Evolutionary conservation across 768 basidiomycete genomes (phyloP).

Genomic region (Kwoniella mangroviensis): DNA sequence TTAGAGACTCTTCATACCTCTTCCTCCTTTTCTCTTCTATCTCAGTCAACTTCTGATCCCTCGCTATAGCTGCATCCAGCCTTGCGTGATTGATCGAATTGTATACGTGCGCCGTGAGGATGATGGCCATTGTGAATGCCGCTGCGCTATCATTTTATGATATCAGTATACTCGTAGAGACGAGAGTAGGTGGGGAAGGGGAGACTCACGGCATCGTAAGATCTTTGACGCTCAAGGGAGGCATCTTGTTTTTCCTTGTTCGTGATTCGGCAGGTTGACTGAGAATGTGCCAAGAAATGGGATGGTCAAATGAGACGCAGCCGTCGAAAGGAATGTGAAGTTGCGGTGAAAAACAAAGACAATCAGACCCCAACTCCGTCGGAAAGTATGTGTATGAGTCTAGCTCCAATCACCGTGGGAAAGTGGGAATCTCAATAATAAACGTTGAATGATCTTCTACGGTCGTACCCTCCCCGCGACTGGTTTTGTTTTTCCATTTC

Average conservation of each 20-base stretch:
- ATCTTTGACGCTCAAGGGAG: constrained; percentile 18
- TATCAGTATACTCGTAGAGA: too few relatives aligned
- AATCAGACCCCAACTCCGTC: too few relatives aligned
- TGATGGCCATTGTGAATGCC: constrained; percentile 28
- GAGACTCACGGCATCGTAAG: constrained; percentile 25
- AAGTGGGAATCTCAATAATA: too few relatives aligned
- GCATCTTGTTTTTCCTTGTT: constrained; percentile 2
- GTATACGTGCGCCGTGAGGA: constrained; percentile 26
- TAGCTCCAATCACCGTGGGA: too few relatives aligned
- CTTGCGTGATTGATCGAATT: constrained; percentile 26
- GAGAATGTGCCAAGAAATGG: neutral
- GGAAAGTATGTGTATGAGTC: too few relatives aligned
- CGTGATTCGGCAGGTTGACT: neutral
- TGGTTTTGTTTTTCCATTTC: constrained; percentile 8
- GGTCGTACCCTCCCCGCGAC: constrained; percentile 11
- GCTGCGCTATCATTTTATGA: constrained; percentile 19
- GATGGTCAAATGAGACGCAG: neutral
- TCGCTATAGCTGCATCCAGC: constrained; percentile 14
- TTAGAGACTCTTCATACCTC: constrained; percentile 13
- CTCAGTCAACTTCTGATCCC: constrained; percentile 22
- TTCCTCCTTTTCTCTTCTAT: constrained; percentile 13
- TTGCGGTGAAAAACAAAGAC: too few relatives aligned
- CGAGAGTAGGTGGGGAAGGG: too few relatives aligned
- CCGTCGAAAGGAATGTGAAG: neutral
- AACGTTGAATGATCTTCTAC: constrained; percentile 19